phyloP scores from a whole-genome alignment of 345 rosid genomes.

The Camelina hispida region DNA sequence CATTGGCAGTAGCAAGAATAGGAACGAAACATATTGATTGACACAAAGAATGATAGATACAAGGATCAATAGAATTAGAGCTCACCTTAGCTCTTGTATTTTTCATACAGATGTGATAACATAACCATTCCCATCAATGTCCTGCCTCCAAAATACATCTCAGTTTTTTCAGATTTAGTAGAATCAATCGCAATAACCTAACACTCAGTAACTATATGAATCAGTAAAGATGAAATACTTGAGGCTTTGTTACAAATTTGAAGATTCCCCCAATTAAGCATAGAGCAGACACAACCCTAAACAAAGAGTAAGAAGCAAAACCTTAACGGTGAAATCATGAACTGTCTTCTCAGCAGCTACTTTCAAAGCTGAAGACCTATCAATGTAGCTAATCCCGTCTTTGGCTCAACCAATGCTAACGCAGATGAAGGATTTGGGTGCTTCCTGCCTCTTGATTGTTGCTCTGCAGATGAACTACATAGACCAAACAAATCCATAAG shows the following conservation, averaged over 20 bases:
- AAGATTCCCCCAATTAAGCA: background rate
- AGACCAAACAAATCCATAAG: background rate
- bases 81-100: constrained; percentile 88
- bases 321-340: constrained; percentile 83
- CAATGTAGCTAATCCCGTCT: constrained; percentile 30
- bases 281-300: constrained; percentile 7
- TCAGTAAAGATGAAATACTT: background rate
- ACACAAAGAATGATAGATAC: too few species aligned
- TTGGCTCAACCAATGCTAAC: constrained; percentile 61
- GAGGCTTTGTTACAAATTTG: background rate
- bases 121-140: constrained; percentile 81
- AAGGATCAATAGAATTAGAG: background rate
- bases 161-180: background rate
- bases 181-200: constrained; percentile 5
- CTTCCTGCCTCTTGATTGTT: constrained; percentile 61
- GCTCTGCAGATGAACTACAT: constrained; percentile 50
- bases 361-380: constrained; percentile 44
- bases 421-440: constrained; percentile 58
- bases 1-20: too few species aligned
- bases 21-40: too few species aligned
- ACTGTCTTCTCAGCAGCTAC: constrained; percentile 57
- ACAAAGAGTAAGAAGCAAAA: constrained; percentile 25
- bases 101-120: constrained; percentile 74
- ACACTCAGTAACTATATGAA: background rate
- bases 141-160: constrained; percentile 53